Base-by-base conservation (phyloP, 2,329 filamentous ascomycete genomes). In the Dichotomopilus funicola region DNA sequence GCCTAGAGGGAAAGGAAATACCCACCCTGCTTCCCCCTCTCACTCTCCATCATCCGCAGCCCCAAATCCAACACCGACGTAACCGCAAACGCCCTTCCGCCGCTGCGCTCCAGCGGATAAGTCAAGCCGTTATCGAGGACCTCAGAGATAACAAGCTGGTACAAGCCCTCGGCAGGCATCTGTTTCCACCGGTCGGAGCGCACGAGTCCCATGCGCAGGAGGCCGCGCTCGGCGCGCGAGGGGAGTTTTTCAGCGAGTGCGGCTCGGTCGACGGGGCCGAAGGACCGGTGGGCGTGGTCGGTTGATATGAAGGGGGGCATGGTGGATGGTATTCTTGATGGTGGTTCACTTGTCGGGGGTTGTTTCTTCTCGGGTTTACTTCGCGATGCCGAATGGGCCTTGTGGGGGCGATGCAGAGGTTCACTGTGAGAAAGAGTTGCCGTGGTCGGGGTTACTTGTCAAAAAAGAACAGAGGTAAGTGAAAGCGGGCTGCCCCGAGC, bases 1-100 rank as follows among this genome's bases (percentile, higher is more conserved):
- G 4, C 37, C 12, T 4, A 12, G 2, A 46, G 34, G 11, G 9
- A 13, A 11, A n/a, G 5, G 5, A n/a, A 27, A 42, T 5, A 48
- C 59, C 2, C 31, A 63, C 61, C 57, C 11, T 12, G n/a, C 45
- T 56, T 43, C 19, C 59, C 61, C 2, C 59, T 51, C 1, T 31
- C 13, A 36, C 59, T 59, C 51, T 63, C 61, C 13, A 63, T 35
- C 58, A 63, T 63, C 44, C 61, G 42, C 50, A 63, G 11, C n/a
- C 61, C 59, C 0, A 63, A 47, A 38, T 63, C 59, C 13, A 63
- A 40, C 34, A 63, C 59, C 2, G 58, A 37, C 1, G 58, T 54
- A 5, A 63, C 59, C 8, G 60, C 52, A 44, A 61, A 60, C 1
- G 59, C 58, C 44, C 56, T 40, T 5, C 59, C 58, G 4, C 59